Base-by-base conservation (phyloP, 345 rosid species). In the Microcos paniculata region DNA sequence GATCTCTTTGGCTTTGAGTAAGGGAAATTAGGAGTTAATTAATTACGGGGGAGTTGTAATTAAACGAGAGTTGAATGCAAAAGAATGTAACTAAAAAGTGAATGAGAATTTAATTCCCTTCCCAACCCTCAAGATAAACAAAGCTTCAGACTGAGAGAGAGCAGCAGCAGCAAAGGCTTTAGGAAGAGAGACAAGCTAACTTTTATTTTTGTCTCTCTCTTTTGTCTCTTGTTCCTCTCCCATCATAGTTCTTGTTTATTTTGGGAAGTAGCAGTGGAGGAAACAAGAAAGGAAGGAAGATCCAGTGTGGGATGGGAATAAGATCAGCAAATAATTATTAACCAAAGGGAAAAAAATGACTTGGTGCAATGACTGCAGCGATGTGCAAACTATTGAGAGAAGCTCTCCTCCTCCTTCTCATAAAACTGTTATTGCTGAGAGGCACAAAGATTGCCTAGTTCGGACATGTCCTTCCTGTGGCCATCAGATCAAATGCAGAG, bases 391-490 rank as follows among this genome's bases (percentile, higher is more conserved):
- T 14, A 80, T 89, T 64, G 87, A 90, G 64, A 88, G 79, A 84
- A 84, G 78, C 77, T 68, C 85, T n/a, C 80, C 86, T 2, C 72
- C 87, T 7, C 56, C 84, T 21, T 45, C 45, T 14, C 79, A 72
- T 16, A 75, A 38, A 35, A 33, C 52, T 78, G 69, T 24, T 55
- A 70, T 62, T 59, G 70, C 78, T 76, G 80, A 86, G 28, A 82
- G 70, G 56, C 76, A 80, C 42, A 77, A 81, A 78, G 80, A 72
- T 55, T 77, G 76, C 67, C 70, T 88, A 1, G 31, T 82, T 62
- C 84, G 84, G 74, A 75, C 90, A 16, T 95, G 99, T 72, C 99
- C 99, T 82, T 93, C 98, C 28, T 95, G 99, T 78, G 97, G 99
- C 31, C 97, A 91, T 77, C 92, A 85, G 72, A 89, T 95, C 86